Percentiles rank a stretch among this genome's conserved stretches.
Conservation (phyloP, 176 grass and related monocot species). For the Raddia guianensis region DNA sequence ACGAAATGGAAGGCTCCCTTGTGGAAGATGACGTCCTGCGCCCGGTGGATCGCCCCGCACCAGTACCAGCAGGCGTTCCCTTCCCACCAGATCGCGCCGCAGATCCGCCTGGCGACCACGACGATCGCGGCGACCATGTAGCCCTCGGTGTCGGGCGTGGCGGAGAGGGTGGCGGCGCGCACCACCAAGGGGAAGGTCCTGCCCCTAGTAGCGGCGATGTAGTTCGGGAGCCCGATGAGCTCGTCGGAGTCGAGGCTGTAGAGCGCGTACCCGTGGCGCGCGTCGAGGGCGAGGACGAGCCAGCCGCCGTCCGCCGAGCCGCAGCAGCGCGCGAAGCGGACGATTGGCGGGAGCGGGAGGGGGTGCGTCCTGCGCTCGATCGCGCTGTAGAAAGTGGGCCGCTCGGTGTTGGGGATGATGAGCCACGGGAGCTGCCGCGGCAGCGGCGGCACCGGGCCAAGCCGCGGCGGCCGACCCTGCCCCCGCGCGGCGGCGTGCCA, state of each 20-base stretch:
- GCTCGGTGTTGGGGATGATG: slow-evolving; percentile 42
- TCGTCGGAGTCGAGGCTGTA: slow-evolving; percentile 36
- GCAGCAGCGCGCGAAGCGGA: slow-evolving; percentile 39
- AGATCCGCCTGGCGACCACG: neutral
- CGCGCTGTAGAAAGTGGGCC: slow-evolving; percentile 45
- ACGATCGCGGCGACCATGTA: slow-evolving; percentile 49
- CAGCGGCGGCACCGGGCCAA: neutral
- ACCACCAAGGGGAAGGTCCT: neutral
- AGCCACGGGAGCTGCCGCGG: slow-evolving; percentile 48
- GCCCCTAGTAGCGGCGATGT: neutral
- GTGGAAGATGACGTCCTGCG: slow-evolving; percentile 40
- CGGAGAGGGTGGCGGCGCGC: slow-evolving; percentile 31
- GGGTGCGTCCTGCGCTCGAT: neutral
- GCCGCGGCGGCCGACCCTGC: neutral
- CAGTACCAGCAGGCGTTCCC: slow-evolving; percentile 28
- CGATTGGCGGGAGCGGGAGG: slow-evolving; percentile 39
- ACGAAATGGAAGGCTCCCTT: slow-evolving; percentile 33
- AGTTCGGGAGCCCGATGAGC: slow-evolving; percentile 23
- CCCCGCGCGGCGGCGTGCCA: slow-evolving; percentile 20
- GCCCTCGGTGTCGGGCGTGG: neutral
- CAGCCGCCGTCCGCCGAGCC: slow-evolving; percentile 42
- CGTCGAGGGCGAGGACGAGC: slow-evolving; percentile 39
- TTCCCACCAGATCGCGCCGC: slow-evolving; percentile 35
- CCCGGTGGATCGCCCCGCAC: neutral
- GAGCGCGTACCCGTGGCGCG: slow-evolving; percentile 21